Evolutionary conservation across 139 green algal genomes (phyloP), one percentile per base, ranked within the genome.

Genomic region (Micractinium sp.): DNA sequence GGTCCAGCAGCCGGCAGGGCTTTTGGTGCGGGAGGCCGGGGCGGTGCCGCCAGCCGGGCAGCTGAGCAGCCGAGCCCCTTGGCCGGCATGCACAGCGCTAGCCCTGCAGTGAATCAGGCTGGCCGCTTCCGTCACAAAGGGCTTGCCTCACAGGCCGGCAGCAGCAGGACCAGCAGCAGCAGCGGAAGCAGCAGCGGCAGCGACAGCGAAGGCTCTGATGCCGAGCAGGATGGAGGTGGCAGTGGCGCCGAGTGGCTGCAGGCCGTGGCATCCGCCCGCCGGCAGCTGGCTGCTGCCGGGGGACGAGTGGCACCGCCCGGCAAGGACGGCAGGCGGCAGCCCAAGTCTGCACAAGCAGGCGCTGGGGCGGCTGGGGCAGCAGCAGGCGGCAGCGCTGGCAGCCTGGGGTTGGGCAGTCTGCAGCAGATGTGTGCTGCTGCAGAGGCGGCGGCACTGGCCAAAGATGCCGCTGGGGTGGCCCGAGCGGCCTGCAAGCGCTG

Each of bases 401-500:
- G 47, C 22, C 47, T 78, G 82, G 85, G 85, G 18, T 31, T 88
- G 41, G 73, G 39, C 41, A 27, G 22, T 39, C 71, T 83, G 73
- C 39, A 53, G 41, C 23, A 74, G 41, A 74, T 88, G 71, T 82
- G 71, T 67, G 67, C 83, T 33, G 67, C 41, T 20, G 66, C 56
- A 0, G 67, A 82, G 85, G 85, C 73, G 5, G 71, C 85, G 27
- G 22, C 83, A 29, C 31, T 69, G 60, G 63, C 39, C 20, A 41
- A 39, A 35, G 86, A 89, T 76, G 31, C 41, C 18, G 47, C 27
- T 3, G 87, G 87, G 19, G 35, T 25, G 9, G 33, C 67, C 39
- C 71, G 81, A 2, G 80, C 73, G 7, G 56, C 87, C 16, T 90
- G 87, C 87, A 90, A 90, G 74, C 53, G 23, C 18, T 90, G 87